Base-by-base conservation (phyloP, 345 rosid genomes). In the Firmiana major region DNA sequence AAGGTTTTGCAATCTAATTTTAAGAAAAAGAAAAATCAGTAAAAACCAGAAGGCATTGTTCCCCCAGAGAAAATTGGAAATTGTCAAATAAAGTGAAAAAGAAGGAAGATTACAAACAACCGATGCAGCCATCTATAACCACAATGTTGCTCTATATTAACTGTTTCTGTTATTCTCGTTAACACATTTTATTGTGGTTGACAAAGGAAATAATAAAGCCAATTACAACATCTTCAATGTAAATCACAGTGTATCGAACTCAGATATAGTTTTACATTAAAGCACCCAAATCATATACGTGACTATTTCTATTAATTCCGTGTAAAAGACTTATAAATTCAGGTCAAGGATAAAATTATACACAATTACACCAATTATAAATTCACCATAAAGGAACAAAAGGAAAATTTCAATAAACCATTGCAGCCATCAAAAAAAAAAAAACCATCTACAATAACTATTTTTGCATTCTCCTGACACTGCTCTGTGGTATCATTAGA, bases 1-100 rank as follows among this genome's bases (percentile, higher is more conserved):
- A 94, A 94, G 34, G 81, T 84, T 85, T 90, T 94, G 86, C 97
- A 91, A 78, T 94, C 98, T 94, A 87, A 74, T 38, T 45, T 36
- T 0, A 5, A 76, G 19, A 16, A 13, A 24, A 5, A 58, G 63
- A 31, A 59, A 45, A 58, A 21, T 31, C 15, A 22, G 40, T 38
- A 19, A 53, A 58, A 46, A 26, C 11, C 48, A 45, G 8, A 17
- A 67, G 19, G 10, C 1, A 8, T 49, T 13, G 16, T 49, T 12
- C 10, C 49, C 63, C 42, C 48, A 28, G 36, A 36, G 63, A 3
- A 34, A 36, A 55, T 3, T 3, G 5, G n/a, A 16, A 54, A 9
- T 16, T 28, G 48, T 6, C 46, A 38, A 60, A 40, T 21, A 59
- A 36, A 42, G 31, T 11, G 7, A 8, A 73, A 58, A 15, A 63